Percentiles rank a stretch among this genome's conserved stretches.
These are phyloP conservation scores for Dactylonectria estremocensis DNA, from an alignment of 2,329 filamentous ascomycete species.

Conservation along the genomic window DNA sequence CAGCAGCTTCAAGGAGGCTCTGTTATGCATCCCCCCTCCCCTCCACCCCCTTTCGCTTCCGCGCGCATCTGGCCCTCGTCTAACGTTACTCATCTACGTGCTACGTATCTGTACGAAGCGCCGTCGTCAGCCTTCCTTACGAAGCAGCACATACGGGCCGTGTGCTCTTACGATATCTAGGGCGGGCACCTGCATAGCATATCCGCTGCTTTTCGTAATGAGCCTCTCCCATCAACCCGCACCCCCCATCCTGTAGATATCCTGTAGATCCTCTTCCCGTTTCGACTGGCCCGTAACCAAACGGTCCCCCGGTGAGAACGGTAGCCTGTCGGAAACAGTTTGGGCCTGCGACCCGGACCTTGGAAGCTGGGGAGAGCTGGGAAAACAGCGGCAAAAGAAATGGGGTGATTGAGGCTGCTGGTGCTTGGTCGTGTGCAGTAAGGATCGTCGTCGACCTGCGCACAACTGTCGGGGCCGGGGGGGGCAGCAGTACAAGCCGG, in stretches of 20 bases:
- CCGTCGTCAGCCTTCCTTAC: background rate
- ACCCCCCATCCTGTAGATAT: background rate
- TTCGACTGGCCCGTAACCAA: background rate
- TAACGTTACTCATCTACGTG: background rate
- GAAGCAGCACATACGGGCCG: too few relatives aligned
- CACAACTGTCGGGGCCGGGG: constrained; percentile 30
- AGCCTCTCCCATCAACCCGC: background rate
- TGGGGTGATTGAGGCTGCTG: constrained; percentile 37
- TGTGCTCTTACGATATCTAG: too few relatives aligned
- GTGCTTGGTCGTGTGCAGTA: constrained; percentile 43
- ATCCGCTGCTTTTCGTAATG: background rate
- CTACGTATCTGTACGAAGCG: background rate
- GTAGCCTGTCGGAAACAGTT: constrained; percentile 5
- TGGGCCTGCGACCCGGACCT: constrained; percentile 1
- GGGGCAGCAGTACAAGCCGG: constrained; percentile 6
- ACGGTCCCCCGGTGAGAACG: constrained; percentile 9
- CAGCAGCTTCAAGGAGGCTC: background rate
- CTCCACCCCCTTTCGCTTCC: background rate
- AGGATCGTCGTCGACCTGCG: constrained; percentile 41
- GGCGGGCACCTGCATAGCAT: too few relatives aligned
- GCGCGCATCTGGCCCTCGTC: background rate
- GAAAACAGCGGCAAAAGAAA: background rate
- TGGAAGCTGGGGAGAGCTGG: constrained; percentile 17
- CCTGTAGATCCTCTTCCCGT: too few relatives aligned
- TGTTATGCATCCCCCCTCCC: background rate